Base-by-base conservation (phyloP, 2,329 filamentous ascomycete genomes). In the Leptodontidium sp. region DNA sequence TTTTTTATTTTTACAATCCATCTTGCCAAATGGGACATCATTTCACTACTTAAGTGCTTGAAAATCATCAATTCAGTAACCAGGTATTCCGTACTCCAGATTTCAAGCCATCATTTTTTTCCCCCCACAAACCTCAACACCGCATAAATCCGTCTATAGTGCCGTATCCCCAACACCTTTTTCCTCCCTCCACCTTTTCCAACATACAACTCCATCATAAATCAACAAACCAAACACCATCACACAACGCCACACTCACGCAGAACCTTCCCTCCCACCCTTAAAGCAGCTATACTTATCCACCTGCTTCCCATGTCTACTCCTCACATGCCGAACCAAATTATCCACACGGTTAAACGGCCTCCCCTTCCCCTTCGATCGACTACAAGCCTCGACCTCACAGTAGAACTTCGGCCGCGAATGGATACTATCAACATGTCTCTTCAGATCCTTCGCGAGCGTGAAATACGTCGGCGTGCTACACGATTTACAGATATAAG, bases 351-450 rank as follows among this genome's bases (percentile, higher is more conserved):
- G 38, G 35, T 65, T 65, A 29, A 65, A 65, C 26, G 63, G 63
- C 26, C 52, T 45, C 12, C 45, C 35, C 17, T 50, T 57, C 17
- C 63, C 52, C 43, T 59, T 47, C 5, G 52, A 29, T 17, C 63
- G 52, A 50, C 63, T 59, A 29, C 63, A 65, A 14, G n/a, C 29
- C 15, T 14, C 15, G 7, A 65, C 40, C 17, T 45, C 45, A 17
- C 63, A 65, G 38, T 57, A 65, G 21, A 58, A 65, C 14, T 57
- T 47, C 38, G 52, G 26, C 17, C 45, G 15, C 12, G 55, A 65
- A 26, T 65, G 63, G 5, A 65, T 65, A 21, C 63, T 65, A 21
- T 58, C 53, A 49, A 65, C 55, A 50, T 65, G 63, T 58, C 63
- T 45, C 53, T 57, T 65, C 52, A 65, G 21, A 58, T 65, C 63